Conservation (phyloP, 2,329 filamentous ascomycete species). For the Dothistroma pini region DNA sequence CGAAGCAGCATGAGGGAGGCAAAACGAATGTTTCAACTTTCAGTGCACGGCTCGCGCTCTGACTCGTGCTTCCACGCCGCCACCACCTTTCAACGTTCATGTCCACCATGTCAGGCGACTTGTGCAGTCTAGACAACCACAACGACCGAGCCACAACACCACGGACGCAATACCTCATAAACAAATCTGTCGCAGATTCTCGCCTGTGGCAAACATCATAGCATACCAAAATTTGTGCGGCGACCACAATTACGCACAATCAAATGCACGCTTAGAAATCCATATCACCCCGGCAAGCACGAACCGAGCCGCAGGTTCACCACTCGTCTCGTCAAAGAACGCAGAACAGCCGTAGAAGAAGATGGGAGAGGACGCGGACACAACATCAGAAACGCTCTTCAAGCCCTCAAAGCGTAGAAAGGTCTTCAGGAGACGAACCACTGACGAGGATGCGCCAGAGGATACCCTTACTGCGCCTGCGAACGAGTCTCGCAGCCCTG, state of each 20-base stretch:
- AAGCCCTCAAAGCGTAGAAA: constrained; percentile 51
- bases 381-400: constrained; percentile 37
- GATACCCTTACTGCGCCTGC: constrained; percentile 7
- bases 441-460: constrained; percentile 24
- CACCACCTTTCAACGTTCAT: too few relatives aligned
- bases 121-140: too few relatives aligned
- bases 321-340: background rate
- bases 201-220: background rate
- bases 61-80: too few relatives aligned
- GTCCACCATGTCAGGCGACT: too few relatives aligned
- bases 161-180: too few relatives aligned
- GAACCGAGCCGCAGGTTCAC: background rate
- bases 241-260: background rate
- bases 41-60: too few relatives aligned
- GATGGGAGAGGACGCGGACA: constrained; percentile 7
- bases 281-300: background rate
- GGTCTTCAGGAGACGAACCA: constrained; percentile 45
- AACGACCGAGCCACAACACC: too few relatives aligned
- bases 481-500: background rate
- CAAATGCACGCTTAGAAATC: constrained; percentile 4
- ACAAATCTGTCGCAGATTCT: background rate
- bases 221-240: background rate
- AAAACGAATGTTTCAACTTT: too few relatives aligned
- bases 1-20: too few relatives aligned
- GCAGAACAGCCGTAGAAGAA: background rate